These are phyloP conservation scores for Penicillium olsonii DNA, from an alignment of 2,329 filamentous ascomycete genomes.

Conservation along the genomic window DNA sequence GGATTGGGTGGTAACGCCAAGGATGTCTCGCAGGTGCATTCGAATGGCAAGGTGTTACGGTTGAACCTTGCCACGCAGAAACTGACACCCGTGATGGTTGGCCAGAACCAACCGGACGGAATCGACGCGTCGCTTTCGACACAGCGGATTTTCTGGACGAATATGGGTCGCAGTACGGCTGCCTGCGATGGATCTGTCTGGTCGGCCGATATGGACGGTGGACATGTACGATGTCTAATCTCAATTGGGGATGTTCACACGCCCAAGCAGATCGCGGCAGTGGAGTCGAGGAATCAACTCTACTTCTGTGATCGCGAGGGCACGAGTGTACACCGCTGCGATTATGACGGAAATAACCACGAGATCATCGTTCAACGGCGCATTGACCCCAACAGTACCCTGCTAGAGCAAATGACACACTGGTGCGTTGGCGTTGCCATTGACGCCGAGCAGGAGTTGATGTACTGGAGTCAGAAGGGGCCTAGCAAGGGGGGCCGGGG, in stretches of 20 bases:
- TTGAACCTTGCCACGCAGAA: slow-evolving; percentile 19
- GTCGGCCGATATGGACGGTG: slow-evolving; percentile 54
- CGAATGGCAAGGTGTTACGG: slow-evolving; percentile 19
- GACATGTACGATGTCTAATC: slow-evolving; percentile 47
- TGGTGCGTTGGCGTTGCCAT: slow-evolving; percentile 62
- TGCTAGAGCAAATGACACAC: slow-evolving; percentile 34
- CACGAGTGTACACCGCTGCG: slow-evolving; percentile 36
- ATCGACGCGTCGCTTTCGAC: slow-evolving; percentile 39
- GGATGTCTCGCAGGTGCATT: slow-evolving; percentile 16
- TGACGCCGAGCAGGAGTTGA: slow-evolving; percentile 41
- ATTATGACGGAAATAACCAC: slow-evolving; percentile 37
- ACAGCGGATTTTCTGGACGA: slow-evolving; percentile 52
- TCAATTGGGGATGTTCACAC: slow-evolving; percentile 51
- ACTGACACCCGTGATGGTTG: slow-evolving; percentile 12
- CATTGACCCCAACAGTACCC: slow-evolving; percentile 10
- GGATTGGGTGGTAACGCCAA: slow-evolving; percentile 24
- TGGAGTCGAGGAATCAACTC: slow-evolving; percentile 29
- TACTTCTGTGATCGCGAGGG: slow-evolving; percentile 51
- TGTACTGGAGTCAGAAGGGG: slow-evolving; percentile 66
- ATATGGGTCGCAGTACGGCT: slow-evolving; percentile 48
- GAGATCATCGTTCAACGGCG: slow-evolving; percentile 43
- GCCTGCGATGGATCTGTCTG: slow-evolving; percentile 47
- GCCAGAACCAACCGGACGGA: slow-evolving; percentile 46
- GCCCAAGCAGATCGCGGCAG: slow-evolving; percentile 44
- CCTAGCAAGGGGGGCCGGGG: slow-evolving; percentile 53